Evolutionary conservation across 768 basidiomycete species (phyloP), one percentile per base, ranked within the genome.

Genomic region (Suillus discolor): DNA sequence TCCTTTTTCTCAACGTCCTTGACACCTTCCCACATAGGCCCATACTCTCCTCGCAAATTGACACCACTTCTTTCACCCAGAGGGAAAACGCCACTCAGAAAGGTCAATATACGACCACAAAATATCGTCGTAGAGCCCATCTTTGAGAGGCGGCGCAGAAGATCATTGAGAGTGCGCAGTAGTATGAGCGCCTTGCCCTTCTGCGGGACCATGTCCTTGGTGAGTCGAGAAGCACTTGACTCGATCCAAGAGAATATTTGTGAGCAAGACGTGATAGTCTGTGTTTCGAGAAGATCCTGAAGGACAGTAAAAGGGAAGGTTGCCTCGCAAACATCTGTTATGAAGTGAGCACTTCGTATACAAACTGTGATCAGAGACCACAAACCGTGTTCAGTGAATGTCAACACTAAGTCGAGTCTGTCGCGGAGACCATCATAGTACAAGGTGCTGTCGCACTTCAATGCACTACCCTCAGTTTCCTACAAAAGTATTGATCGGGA

Each of bases 181-280:
- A 97, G 83, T 63, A 91, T 82, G 45, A 96, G 89, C 3, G 94
- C 93, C 74, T 95, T 95, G 66, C 92, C 93, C 77, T 94, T 94
- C 78, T 92, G 88, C 1, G 93, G 93, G 6, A 90, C 85, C 87
- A 95, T 88, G 60, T 85, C 89, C 66, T 87, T 83, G 0, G 92
- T 96, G 44, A 96, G 82, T 18, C 90, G 83, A 18, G 81, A 77
- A 0, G 89, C 85, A 34, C 92, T 88, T 64, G 76, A 76, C 79
- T 96, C 94, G 57, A 96, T 90, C 91, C 93, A 96, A 4, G 89
- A 89, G 78, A 96, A 94, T 28, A 96, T 87, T 68, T 91, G 89
- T 12, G 92, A 92, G 73, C 94, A 96, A 20, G 92, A 94, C 1
- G 81, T 76, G 67, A 96, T 91, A 7, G 94, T 95, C 68, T 95